Conservation (phyloP, 139 green algal genomes). For the Tetradesmus obliquus region DNA sequence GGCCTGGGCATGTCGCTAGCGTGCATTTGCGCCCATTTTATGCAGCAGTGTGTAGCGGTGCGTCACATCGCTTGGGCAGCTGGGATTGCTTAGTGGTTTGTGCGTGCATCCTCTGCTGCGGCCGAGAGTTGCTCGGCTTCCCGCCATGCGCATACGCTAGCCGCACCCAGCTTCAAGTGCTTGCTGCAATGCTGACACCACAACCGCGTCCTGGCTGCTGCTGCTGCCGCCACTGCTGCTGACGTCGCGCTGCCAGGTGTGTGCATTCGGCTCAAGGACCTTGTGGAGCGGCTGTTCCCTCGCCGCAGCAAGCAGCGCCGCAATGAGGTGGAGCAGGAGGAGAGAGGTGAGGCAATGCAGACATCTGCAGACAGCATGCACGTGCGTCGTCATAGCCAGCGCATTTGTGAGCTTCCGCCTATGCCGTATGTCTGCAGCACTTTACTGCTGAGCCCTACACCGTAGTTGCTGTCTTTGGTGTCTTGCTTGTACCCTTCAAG, state of each 20-base stretch:
- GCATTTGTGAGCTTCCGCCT: too few species aligned
- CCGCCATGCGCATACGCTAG: neutral
- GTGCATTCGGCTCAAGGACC: slow-evolving; percentile 13
- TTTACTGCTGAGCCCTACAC: too few species aligned
- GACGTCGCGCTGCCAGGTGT: neutral
- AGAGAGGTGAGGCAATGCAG: neutral
- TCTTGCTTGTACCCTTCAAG: too few species aligned
- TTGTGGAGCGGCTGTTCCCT: slow-evolving; percentile 14
- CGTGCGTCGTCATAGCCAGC: too few species aligned
- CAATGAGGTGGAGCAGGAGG: slow-evolving; percentile 21
- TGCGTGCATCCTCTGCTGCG: neutral
- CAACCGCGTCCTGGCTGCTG: too few species aligned
- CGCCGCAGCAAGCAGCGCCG: slow-evolving; percentile 5
- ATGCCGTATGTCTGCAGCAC: too few species aligned
- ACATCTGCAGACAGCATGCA: too few species aligned
- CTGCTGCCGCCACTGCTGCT: neutral
- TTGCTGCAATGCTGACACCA: too few species aligned
- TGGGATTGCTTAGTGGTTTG: neutral
- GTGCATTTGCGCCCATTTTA: too few species aligned
- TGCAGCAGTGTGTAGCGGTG: neutral
- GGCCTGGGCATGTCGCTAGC: neutral
- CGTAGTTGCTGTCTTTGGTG: too few species aligned
- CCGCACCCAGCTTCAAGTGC: too few species aligned
- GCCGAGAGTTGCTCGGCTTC: neutral
- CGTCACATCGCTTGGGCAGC: neutral